These are phyloP conservation scores for Coemansia sp. DNA, from an alignment of 192 early-diverging fungal genomes.

Conservation along the genomic window DNA sequence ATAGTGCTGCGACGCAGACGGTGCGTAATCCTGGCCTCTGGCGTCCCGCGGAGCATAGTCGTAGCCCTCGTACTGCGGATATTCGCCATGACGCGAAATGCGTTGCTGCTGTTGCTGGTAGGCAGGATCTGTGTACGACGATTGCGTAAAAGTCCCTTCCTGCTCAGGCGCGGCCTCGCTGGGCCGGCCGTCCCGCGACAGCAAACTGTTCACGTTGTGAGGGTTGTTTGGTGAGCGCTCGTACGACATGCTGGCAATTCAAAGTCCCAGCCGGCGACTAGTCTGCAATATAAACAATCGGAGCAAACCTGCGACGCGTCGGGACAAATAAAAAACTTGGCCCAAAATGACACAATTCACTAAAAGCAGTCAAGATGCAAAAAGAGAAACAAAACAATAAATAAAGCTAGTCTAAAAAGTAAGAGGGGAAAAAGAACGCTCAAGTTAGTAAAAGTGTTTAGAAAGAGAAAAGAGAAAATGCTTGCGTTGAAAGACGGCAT, in stretches of 20 bases:
- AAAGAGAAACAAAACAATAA: background rate
- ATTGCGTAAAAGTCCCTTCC: conserved; percentile 12
- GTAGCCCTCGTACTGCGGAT: conserved; percentile 32
- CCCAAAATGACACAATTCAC: background rate
- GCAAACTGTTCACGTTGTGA: conserved; percentile 47
- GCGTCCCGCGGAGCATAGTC: conserved; percentile 22
- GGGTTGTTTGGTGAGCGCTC: conserved; percentile 34
- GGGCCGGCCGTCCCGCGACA: conserved; percentile 22
- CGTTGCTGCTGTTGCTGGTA: conserved; percentile 12
- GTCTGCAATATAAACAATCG: background rate
- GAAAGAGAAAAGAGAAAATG: no score
- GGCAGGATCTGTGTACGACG: conserved; percentile 18
- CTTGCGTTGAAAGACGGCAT: background rate
- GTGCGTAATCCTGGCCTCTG: conserved; percentile 14
- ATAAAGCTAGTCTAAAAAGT: background rate
- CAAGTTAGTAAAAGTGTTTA: background rate
- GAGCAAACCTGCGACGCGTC: background rate
- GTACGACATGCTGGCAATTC: conserved; percentile 38
- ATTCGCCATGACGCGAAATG: conserved; percentile 10
- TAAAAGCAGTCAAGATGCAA: background rate
- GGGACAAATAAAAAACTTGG: background rate
- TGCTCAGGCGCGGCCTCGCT: conserved; percentile 15
- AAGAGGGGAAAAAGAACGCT: background rate
- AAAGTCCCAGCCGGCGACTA: background rate
- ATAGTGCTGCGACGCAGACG: conserved; percentile 21